These are phyloP conservation scores for Alternaria alternata DNA, from an alignment of 2,329 filamentous ascomycete genomes.

Conservation along the genomic window DNA sequence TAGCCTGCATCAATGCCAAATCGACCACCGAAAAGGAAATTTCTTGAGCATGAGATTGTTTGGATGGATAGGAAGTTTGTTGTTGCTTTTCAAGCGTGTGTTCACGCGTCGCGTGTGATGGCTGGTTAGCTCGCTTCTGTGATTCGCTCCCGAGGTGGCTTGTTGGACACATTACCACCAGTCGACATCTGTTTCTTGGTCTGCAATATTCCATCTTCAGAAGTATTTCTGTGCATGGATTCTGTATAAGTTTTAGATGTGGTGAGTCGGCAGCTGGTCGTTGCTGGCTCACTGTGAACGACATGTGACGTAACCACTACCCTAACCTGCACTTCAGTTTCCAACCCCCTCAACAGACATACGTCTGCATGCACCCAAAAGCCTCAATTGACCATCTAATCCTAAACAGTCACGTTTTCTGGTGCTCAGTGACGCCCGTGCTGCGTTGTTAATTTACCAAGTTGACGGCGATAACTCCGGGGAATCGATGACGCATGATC, in stretches of 20 bases:
- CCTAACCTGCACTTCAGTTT: neutral
- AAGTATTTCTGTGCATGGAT: too few relatives aligned
- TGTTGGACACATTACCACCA: too few relatives aligned
- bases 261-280: neutral
- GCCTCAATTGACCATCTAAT: neutral
- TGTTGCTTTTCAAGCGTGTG: too few relatives aligned
- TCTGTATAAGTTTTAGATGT: too few relatives aligned
- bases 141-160: too few relatives aligned
- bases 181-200: neutral
- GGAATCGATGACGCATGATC: conserved; percentile 2
- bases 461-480: neutral
- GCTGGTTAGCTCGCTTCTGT: too few relatives aligned
- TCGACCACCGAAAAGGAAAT: too few relatives aligned
- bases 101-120: too few relatives aligned
- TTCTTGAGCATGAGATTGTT: too few relatives aligned
- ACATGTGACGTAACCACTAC: neutral
- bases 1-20: too few relatives aligned
- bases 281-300: neutral
- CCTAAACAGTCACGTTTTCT: neutral
- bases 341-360: neutral
- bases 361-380: neutral
- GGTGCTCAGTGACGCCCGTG: neutral
- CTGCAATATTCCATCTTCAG: neutral
- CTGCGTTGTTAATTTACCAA: neutral
- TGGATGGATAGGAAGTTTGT: too few relatives aligned